These are phyloP conservation scores for Tulasnella sp. DNA, from an alignment of 768 basidiomycete genomes.

Conservation along the genomic window DNA sequence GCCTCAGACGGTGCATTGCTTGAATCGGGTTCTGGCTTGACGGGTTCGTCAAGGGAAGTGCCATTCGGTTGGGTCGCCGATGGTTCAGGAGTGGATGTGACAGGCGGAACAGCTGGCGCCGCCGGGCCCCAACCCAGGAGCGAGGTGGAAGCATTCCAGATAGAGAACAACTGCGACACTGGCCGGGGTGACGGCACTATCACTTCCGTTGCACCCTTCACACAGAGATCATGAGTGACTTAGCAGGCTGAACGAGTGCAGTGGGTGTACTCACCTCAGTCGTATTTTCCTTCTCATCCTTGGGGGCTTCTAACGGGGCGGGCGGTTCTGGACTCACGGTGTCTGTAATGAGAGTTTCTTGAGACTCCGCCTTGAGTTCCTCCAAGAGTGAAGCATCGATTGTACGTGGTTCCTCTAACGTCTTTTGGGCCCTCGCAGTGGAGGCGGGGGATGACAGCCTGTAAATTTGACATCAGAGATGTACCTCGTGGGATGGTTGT, in stretches of 20 bases:
- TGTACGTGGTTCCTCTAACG: not conserved
- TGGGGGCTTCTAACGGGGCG: not conserved
- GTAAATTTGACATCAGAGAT: not conserved
- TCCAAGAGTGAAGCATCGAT: not conserved
- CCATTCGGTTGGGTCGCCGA: not conserved
- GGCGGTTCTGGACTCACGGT: not conserved
- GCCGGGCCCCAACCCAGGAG: slow-evolving; percentile 6
- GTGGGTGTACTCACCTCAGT: not conserved
- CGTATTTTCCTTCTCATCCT: not conserved
- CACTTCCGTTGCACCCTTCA: not conserved
- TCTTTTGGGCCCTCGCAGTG: not conserved
- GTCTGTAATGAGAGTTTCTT: not conserved
- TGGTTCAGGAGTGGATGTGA: slow-evolving; percentile 11
- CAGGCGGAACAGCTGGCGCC: not conserved
- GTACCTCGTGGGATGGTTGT: not conserved
- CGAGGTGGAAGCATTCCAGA: slow-evolving; percentile 18
- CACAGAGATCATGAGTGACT: not conserved
- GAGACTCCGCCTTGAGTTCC: not conserved
- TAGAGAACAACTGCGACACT: slow-evolving; percentile 1
- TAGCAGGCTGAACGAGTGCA: not conserved
- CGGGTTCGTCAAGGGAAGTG: not conserved
- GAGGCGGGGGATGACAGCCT: not conserved
- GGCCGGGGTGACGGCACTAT: not conserved
- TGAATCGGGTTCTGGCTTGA: not conserved
- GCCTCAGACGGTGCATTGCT: slow-evolving; percentile 6